Evolutionary conservation across 768 basidiomycete species (phyloP).

Genomic region (Boletus rex-veris): DNA sequence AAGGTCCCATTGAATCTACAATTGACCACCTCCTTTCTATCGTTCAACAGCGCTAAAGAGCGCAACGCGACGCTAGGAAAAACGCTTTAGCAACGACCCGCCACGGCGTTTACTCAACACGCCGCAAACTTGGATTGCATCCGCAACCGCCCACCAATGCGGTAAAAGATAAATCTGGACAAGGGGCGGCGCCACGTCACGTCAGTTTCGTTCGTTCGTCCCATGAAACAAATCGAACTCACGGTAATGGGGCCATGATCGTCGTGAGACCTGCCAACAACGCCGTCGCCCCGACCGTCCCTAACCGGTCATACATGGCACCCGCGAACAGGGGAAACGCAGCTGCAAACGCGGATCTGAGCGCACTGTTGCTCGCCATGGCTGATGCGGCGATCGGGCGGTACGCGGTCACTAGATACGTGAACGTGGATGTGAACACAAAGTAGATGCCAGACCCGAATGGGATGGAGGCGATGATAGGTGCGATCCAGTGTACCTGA

Average conservation of each 20-base stretch:
- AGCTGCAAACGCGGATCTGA: slow-evolving; percentile 46
- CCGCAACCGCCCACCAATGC: slow-evolving; percentile 43
- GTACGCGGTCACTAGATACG: slow-evolving; percentile 50
- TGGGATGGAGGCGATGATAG: slow-evolving; percentile 42
- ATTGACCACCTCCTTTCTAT: too few species aligned
- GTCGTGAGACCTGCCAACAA: slow-evolving; percentile 64
- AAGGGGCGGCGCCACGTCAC: not conserved
- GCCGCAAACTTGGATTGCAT: slow-evolving; percentile 42
- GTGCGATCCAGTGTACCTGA: slow-evolving; percentile 45
- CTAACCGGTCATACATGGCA: slow-evolving; percentile 50
- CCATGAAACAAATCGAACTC: slow-evolving; percentile 19
- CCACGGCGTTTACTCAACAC: slow-evolving; percentile 1
- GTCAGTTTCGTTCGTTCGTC: too few species aligned
- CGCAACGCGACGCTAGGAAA: too few species aligned
- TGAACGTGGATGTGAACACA: slow-evolving; percentile 68
- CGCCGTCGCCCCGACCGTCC: slow-evolving; percentile 69
- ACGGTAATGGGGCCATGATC: slow-evolving; percentile 62
- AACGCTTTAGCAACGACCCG: not conserved
- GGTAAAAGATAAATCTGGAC: slow-evolving; percentile 47
- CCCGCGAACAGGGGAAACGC: slow-evolving; percentile 52
- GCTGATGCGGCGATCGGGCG: slow-evolving; percentile 56
- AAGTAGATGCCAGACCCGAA: slow-evolving; percentile 58
- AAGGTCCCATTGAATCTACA: too few species aligned
- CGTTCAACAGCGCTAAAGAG: too few species aligned
- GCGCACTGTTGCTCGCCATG: slow-evolving; percentile 60